Base-by-base conservation (phyloP, 2,329 filamentous ascomycete species). In the Monosporascus sp. region DNA sequence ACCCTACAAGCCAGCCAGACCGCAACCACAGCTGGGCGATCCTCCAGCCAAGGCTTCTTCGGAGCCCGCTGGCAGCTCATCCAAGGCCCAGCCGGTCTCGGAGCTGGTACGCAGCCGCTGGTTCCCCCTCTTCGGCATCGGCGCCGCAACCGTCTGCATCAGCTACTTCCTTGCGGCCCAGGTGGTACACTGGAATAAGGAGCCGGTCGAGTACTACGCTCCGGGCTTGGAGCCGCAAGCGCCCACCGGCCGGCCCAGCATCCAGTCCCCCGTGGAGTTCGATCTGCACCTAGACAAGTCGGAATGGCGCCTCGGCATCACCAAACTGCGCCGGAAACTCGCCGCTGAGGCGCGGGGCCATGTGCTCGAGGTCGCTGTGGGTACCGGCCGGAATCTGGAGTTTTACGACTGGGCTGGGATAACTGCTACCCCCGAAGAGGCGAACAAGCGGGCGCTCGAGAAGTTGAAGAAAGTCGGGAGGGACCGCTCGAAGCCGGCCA, bases 351-450 rank as follows among this genome's bases (percentile, higher is more conserved):
- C 79, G 6, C 65, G 65, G 0, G 84, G 84, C 2, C 72, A 84
- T 64, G 83, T 86, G 14, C 75, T 86, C 34, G 84, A 86, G 66
- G 74, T 86, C 14, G 83, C 82, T 19, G 76, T 86, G 52, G 84
- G 84, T 19, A 84, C 83, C 3, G 84, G 84, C 3, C 74, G 84
- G 14, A 87, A 86, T 61, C 63, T 86, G 17, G 71, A 75, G 40
- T 82, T 78, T 66, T 85, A 85, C 64, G 71, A 79, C 62, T 86
- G 82, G 82, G 72, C 71, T 20, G 50, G 44, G 36, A 58, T 68
- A 1, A 50, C 52, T 5, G 40, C 60, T 6, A 54, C 63, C 8
- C 52, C 52, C 31, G 58, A 62, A 56, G 57, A 57, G 43, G 50
- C 56, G 55, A 37, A 48, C 48, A 52, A 66, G 58, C 50, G 68